Evolutionary conservation across 2,329 filamentous ascomycete genomes (phyloP).

Genomic region (Eurotiales sp.): DNA sequence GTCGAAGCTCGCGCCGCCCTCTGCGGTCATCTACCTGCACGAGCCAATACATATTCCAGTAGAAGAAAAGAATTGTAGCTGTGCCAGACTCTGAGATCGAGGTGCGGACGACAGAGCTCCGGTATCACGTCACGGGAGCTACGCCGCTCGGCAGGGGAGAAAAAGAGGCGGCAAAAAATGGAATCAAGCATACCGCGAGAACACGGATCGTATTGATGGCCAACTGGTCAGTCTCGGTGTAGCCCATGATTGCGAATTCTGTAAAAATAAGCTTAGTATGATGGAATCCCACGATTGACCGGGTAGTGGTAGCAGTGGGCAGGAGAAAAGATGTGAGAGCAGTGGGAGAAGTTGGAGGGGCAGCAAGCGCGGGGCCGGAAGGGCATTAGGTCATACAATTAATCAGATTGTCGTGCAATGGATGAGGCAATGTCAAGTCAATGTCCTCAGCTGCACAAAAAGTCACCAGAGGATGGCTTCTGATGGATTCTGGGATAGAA

Average conservation of each 20-base stretch:
- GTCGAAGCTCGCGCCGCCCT: background rate
- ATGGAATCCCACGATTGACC: conserved; percentile 1
- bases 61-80: background rate
- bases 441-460: conserved; percentile 8
- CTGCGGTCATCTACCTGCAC: background rate
- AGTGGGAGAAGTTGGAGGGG: background rate
- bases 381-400: conserved; percentile 2
- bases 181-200: conserved; percentile 71
- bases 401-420: background rate
- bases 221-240: conserved; percentile 79
- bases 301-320: no score
- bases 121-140: background rate
- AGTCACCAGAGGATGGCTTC: conserved; percentile 5
- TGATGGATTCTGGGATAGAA: conserved; percentile 8
- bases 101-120: conserved; percentile 6
- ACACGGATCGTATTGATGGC: conserved; percentile 98
- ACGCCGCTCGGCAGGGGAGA: conserved; percentile 3
- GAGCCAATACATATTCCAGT: background rate
- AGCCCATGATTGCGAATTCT: conserved; percentile 67
- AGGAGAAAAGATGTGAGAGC: background rate
- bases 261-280: conserved; percentile 12
- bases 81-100: background rate
- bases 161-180: background rate
- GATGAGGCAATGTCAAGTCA: background rate
- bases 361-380: conserved; percentile 6